Evolutionary conservation across 257 asterid genomes (phyloP).

Genomic region (Rhazya stricta): DNA sequence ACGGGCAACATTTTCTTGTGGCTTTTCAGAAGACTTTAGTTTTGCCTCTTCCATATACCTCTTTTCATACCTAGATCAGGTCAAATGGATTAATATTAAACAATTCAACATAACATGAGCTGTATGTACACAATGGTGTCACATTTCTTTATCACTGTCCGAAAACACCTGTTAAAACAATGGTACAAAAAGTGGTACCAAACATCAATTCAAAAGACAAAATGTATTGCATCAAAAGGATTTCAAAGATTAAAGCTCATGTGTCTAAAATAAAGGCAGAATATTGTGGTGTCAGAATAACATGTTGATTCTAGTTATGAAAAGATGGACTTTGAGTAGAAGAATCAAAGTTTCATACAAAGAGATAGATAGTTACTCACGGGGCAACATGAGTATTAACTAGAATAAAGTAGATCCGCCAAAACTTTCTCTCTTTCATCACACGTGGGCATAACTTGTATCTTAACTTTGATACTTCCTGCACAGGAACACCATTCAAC

Average conservation of each 20-base stretch:
- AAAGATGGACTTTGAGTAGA: neutral
- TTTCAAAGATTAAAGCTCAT: neutral
- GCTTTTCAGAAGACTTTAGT: conserved; percentile 48
- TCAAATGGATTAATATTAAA: conserved; percentile 15
- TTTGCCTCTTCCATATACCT: conserved; percentile 52
- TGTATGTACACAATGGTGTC: neutral
- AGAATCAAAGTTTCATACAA: conserved; percentile 6
- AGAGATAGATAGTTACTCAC: conserved; percentile 45
- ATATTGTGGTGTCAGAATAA: neutral
- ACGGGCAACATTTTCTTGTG: conserved; percentile 40
- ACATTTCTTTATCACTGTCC: neutral
- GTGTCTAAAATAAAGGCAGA: neutral
- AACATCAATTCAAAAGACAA: neutral
- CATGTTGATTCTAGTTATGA: neutral
- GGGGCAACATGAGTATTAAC: conserved; percentile 70
- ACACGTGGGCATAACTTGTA: conserved; percentile 75
- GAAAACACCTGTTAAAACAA: neutral
- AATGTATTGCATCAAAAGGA: neutral
- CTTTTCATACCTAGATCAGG: conserved; percentile 61
- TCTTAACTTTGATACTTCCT: conserved; percentile 83
- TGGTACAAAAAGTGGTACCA: neutral
- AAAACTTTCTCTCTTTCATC: conserved; percentile 90
- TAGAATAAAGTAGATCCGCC: conserved; percentile 92
- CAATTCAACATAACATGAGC: conserved; percentile 10
- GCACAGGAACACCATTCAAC: conserved; percentile 21